phyloP scores from a whole-genome alignment of 2,329 filamentous ascomycete species.

The Fusarium verticillioides region DNA sequence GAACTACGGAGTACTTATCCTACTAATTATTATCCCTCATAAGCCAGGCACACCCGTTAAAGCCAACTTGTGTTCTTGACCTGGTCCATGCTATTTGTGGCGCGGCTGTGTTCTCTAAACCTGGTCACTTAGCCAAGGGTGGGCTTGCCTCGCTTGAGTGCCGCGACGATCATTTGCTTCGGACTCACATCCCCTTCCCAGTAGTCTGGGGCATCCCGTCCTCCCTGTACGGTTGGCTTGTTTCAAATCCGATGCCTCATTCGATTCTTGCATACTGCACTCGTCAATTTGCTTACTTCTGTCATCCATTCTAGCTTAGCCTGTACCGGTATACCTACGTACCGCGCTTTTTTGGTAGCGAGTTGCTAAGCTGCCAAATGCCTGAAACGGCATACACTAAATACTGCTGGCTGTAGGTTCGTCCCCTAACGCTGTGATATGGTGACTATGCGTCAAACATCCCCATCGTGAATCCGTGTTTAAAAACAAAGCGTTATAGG shows the following conservation, averaged over 20 bases:
- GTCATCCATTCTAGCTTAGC: background rate
- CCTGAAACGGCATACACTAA: background rate
- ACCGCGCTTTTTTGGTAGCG: background rate
- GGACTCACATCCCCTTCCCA: slow-evolving; percentile 34
- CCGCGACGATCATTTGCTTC: slow-evolving; percentile 46
- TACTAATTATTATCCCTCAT: background rate
- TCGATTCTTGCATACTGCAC: slow-evolving; percentile 44
- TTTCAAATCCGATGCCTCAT: slow-evolving; percentile 44
- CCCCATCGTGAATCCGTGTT: background rate
- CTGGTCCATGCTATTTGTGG: slow-evolving; percentile 42
- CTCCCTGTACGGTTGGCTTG: slow-evolving; percentile 31
- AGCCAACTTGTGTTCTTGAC: slow-evolving; percentile 2
- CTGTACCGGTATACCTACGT: background rate
- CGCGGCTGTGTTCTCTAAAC: slow-evolving; percentile 42
- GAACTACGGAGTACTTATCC: background rate
- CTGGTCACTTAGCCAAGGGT: slow-evolving; percentile 23
- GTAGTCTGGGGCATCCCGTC: slow-evolving; percentile 46
- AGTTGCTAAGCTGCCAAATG: background rate
- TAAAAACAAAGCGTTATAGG: background rate
- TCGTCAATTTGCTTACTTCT: slow-evolving; percentile 26
- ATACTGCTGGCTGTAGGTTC: slow-evolving; percentile 2
- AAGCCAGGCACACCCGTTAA: background rate
- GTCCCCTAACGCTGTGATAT: background rate
- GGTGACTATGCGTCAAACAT: background rate
- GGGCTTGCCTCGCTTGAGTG: slow-evolving; percentile 32